Percentiles rank a stretch among this genome's conserved stretches.
Evolutionary conservation across 345 rosid genomes (phyloP).

Genomic region (Lumnitzera racemosa): DNA sequence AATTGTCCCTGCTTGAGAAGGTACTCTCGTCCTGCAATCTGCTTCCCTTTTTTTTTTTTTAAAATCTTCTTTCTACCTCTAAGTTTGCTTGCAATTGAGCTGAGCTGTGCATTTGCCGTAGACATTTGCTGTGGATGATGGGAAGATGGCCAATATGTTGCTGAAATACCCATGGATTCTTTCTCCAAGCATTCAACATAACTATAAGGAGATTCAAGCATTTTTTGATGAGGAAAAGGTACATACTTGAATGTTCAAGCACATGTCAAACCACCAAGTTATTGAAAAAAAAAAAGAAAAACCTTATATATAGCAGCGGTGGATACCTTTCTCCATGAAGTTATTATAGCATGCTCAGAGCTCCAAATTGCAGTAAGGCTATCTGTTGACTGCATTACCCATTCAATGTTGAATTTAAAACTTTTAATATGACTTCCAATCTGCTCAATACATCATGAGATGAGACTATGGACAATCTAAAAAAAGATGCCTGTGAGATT

Average conservation of each 20-base stretch:
- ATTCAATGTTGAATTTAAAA: too few relatives aligned
- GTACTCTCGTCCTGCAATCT: conserved; percentile 18
- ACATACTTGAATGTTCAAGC: conserved; percentile 3
- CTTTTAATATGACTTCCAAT: too few relatives aligned
- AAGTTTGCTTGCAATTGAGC: background rate
- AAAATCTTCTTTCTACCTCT: background rate
- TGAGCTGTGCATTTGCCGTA: conserved; percentile 23
- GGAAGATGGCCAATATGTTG: conserved; percentile 46
- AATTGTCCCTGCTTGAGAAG: conserved; percentile 38
- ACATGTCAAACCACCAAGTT: too few relatives aligned
- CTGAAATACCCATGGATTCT: conserved; percentile 83
- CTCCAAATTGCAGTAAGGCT: too few relatives aligned
- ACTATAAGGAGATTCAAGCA: conserved; percentile 39
- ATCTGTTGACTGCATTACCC: too few relatives aligned
- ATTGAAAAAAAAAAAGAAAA: too few relatives aligned
- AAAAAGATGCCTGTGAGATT: too few relatives aligned
- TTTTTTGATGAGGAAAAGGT: conserved; percentile 59
- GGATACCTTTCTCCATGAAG: too few relatives aligned
- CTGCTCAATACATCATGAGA: too few relatives aligned
- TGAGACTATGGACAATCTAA: too few relatives aligned
- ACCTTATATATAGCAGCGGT: too few relatives aligned
- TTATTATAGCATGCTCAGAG: too few relatives aligned
- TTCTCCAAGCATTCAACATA: conserved; percentile 53
- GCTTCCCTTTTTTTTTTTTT: background rate
- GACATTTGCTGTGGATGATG: conserved; percentile 38